Evolutionary conservation across 331 rosid genomes (phyloP), one percentile per base, ranked within the genome.

Genomic region (Phaseolus coccineus): DNA sequence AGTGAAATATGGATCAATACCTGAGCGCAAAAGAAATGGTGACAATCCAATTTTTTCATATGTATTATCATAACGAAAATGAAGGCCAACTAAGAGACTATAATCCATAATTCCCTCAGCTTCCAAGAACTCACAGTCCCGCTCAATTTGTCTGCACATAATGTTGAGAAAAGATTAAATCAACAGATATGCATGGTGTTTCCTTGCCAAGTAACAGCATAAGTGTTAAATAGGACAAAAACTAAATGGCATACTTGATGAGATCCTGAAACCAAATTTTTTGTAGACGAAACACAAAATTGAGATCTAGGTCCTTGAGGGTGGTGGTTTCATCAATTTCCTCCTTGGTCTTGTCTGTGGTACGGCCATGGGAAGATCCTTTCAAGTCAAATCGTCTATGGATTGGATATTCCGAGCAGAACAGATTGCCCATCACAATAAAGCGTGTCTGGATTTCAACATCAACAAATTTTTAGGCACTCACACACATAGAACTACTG

Each of bases 251-350:
- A 76, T 87, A 93, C 98, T 90, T 85, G 65, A 85, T 82, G 15
- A 93, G 90, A 51, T 88, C 92, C 44, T 69, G 84, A 80, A 77
- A 93, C 95, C 95, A 88, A 69, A 64, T 88, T 9, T 59, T 80
- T 52, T 91, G 95, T 11, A 93, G 83, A 51, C 95, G 91, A 79
- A 93, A 93, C 58, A 86, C 97, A 69, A 81, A 93, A 83, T 93
- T 93, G 57, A 91, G 98, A 84, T 93, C 98, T 10, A 91, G 86
- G 79, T 93, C 98, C 84, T 93, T 93, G 72, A 93, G 92, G 35
- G 98, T 93, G 27, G 97, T 93, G 50, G 94, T 93, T 86, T 93
- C 98, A 66, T 93, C 97, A 69, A 93, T 88, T 78, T 93, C 98
- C 10, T 88, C 93, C 72, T 85, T 85, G 3, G 93, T 77, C 77